Evolutionary conservation across 75 land plant species (phyloP).

Genomic region (Selaginella tamariscina): DNA sequence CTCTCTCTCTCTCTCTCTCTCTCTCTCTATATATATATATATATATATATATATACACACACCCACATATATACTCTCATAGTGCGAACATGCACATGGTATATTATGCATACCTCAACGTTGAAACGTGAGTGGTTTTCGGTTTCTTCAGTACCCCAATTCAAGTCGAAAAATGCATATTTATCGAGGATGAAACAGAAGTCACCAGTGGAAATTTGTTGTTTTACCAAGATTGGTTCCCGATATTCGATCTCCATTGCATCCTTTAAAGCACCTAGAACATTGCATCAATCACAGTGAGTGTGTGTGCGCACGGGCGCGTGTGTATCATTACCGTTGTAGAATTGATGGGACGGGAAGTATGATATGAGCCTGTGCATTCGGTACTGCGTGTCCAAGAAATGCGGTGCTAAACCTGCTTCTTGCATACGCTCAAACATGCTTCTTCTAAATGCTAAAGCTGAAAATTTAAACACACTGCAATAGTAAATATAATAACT

Average conservation of each 20-base stretch:
- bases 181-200: conserved; percentile 17
- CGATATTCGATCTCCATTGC: background rate
- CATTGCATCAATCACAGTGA: too few species aligned
- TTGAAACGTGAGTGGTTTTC: conserved; percentile 19
- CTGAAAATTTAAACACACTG: background rate
- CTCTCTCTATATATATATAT: too few species aligned
- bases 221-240: conserved; percentile 11
- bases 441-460: conserved; percentile 15
- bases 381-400: conserved; percentile 20
- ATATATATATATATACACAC: too few species aligned
- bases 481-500: background rate
- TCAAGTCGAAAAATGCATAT: conserved; percentile 20
- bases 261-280: conserved; percentile 8
- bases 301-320: too few species aligned
- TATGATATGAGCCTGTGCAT: conserved; percentile 20
- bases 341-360: conserved; percentile 19
- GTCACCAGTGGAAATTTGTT: conserved; percentile 2
- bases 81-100: too few species aligned
- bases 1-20: too few species aligned
- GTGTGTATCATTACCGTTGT: conserved; percentile 4
- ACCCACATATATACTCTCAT: too few species aligned
- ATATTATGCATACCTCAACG: too few species aligned
- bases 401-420: conserved; percentile 11
- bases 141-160: conserved; percentile 15
- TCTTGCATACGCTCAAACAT: conserved; percentile 22